A percentile compares a stretch with the other conserved stretches of the same genome.
phyloP scores from a whole-genome alignment of 352 stramenopile genomes.

The Phytophthora fragariae region DNA sequence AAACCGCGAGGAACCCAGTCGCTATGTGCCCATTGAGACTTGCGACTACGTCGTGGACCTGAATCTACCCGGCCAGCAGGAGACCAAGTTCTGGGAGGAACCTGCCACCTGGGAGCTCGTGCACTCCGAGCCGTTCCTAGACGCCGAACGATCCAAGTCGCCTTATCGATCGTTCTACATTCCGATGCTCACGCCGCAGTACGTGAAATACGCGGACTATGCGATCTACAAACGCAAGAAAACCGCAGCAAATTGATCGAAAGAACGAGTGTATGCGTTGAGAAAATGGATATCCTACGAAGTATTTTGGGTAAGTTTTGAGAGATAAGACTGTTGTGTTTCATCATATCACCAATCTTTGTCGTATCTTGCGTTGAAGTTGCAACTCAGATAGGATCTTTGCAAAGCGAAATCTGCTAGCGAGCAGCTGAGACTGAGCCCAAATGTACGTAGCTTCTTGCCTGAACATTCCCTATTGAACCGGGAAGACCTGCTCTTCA shows the following conservation, averaged over 20 bases:
- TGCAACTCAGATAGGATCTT: background rate
- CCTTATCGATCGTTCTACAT: conserved; percentile 85
- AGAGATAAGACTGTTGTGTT: background rate
- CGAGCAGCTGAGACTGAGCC: background rate
- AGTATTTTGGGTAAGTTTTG: background rate
- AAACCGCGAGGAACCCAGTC: conserved; percentile 91
- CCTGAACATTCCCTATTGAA: background rate
- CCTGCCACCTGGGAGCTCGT: conserved; percentile 60
- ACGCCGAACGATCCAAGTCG: conserved; percentile 67
- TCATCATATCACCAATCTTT: background rate
- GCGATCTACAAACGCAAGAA: conserved; percentile 71
- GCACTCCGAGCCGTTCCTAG: conserved; percentile 62
- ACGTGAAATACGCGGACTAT: conserved; percentile 69
- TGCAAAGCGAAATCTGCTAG: background rate
- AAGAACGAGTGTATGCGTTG: background rate
- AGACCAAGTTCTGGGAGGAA: conserved; percentile 75
- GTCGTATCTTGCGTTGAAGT: background rate
- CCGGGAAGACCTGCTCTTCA: conserved; percentile 53
- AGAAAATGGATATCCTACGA: background rate
- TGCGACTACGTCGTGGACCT: conserved; percentile 94
- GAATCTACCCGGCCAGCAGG: conserved; percentile 64
- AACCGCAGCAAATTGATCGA: conserved; percentile 13
- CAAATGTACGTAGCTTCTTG: background rate
- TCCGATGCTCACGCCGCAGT: conserved; percentile 60
- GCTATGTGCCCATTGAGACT: conserved; percentile 78